phyloP scores from a whole-genome alignment of 805 yeast species.

The Metschnikowia lachancei region DNA sequence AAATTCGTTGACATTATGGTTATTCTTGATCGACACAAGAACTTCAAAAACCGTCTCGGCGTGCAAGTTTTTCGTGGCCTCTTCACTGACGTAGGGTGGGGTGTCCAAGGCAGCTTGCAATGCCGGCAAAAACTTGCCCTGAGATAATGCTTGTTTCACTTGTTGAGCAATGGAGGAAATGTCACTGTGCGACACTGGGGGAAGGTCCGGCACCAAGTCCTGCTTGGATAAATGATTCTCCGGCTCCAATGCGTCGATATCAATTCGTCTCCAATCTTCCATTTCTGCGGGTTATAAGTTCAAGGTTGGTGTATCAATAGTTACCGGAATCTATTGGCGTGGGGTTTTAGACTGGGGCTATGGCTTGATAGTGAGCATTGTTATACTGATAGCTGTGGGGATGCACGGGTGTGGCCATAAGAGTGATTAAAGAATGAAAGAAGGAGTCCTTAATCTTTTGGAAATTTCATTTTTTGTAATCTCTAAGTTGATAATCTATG shows the following conservation, averaged over 20 bases:
- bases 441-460: too few species aligned
- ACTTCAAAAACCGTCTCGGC: slow-evolving; percentile 61
- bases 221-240: slow-evolving; percentile 64
- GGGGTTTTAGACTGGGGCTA: too few species aligned
- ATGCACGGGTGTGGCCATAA: too few species aligned
- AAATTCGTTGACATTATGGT: slow-evolving; percentile 67
- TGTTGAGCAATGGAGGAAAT: slow-evolving; percentile 53
- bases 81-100: slow-evolving; percentile 83
- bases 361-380: too few species aligned
- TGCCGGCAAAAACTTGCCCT: slow-evolving; percentile 72
- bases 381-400: too few species aligned
- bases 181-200: slow-evolving; percentile 45
- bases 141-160: slow-evolving; percentile 60
- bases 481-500: too few species aligned
- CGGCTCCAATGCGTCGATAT: slow-evolving; percentile 86
- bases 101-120: slow-evolving; percentile 58
- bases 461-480: too few species aligned
- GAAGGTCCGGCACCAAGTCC: slow-evolving; percentile 58
- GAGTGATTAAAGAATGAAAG: too few species aligned
- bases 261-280: slow-evolving; percentile 92
- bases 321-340: too few species aligned
- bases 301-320: too few species aligned
- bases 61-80: slow-evolving; percentile 46
- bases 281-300: slow-evolving; percentile 24
- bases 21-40: slow-evolving; percentile 49